Conservation (phyloP, 2,329 filamentous ascomycete genomes). For the Penicillium italicum region DNA sequence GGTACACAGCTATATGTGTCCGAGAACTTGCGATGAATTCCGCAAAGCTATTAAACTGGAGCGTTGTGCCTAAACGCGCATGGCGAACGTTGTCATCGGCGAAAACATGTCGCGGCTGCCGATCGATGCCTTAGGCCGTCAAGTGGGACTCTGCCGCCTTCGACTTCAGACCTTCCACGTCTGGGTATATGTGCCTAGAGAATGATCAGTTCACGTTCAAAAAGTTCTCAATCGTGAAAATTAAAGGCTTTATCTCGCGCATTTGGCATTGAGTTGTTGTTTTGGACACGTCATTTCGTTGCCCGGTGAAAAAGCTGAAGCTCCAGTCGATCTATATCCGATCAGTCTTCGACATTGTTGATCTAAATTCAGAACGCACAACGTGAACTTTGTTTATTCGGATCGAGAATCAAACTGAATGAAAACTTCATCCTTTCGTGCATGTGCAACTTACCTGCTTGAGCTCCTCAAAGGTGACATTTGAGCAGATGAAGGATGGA, state of each 20-base stretch:
- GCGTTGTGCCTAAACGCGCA: not conserved
- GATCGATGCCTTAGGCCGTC: conserved; percentile 1
- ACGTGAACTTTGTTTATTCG: not conserved
- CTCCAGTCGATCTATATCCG: conserved; percentile 4
- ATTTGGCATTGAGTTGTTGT: not conserved
- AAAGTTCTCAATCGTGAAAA: not conserved
- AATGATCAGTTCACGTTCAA: not conserved
- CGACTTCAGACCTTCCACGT: not conserved
- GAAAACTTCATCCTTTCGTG: not conserved
- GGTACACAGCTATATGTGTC: not conserved
- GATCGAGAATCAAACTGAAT: not conserved
- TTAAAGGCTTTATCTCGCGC: not conserved
- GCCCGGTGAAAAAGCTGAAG: not conserved
- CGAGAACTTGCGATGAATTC: not conserved
- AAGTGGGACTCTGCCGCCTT: conserved; percentile 6
- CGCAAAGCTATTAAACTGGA: not conserved
- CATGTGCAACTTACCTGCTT: not conserved
- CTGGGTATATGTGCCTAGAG: not conserved
- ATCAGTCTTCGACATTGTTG: not conserved
- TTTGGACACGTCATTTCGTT: not conserved
- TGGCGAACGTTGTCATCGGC: conserved; percentile 7
- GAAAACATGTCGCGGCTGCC: conserved; percentile 11
- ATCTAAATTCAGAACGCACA: not conserved
- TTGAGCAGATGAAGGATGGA: not conserved
- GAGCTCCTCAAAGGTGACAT: not conserved